Base-by-base conservation (phyloP, 176 grass and related monocot species). In the Dendrocalamus sinicus region DNA sequence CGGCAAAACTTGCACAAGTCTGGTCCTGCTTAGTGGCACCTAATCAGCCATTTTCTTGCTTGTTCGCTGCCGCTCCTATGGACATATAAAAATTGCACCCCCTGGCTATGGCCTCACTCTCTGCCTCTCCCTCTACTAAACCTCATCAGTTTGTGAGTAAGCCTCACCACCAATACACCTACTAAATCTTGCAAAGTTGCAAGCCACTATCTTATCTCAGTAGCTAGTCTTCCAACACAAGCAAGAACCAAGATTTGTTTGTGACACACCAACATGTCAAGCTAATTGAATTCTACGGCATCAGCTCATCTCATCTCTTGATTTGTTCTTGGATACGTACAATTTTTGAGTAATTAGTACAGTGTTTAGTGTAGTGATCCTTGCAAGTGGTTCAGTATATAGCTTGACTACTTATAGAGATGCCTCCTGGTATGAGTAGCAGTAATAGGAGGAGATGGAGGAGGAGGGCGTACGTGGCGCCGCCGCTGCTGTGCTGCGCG, bases 181-280 rank as follows among this genome's bases (percentile, higher is more conserved):
- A 84, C 70, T 69, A 7, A 66, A 72, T 30, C 55, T 88, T 82
- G 72, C 71, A 87, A 73, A 83, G 84, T 17, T 78, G 64, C 78
- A 76, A 32, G 46, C 2, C 67, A 4, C 71, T 52, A 8, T 52
- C 57, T 75, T 24, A 40, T 75, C 78, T 87, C 39, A 66, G 70
- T 16, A n/a, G 57, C 68, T 9, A 59, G 66, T 22, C 81, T 87
- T 91, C 45, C 74, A 75, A 50, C 89, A 81, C 75, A 88, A 91
- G 89, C 80, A 84, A 76, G 76, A 79, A 88, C 85, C 73, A 28
- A 22, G 85, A 91, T 85, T 84, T 87, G 84, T 40, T 74, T 83
- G 89, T 65, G 81, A 81, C 81, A 75, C 61, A 54, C 62, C 85
- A 70, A 14, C 70, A 64, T 51, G 60, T 74, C 12, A 15, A 67